phyloP scores from a whole-genome alignment of 2,329 filamentous ascomycete genomes.

The Cytospora piceae region DNA sequence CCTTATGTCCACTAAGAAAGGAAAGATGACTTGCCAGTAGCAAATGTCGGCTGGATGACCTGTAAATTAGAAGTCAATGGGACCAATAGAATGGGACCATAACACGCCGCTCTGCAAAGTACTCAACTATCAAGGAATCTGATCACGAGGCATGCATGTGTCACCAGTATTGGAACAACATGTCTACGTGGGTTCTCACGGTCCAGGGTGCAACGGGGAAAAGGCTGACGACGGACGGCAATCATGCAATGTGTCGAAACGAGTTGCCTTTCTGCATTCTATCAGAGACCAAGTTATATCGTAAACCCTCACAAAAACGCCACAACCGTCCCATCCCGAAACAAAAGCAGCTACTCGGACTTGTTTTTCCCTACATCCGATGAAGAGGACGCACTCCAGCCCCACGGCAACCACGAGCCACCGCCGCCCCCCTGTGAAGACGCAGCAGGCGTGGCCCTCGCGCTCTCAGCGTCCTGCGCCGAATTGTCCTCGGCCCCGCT shows the following conservation, averaged over 20 bases:
- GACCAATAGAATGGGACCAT: constrained; percentile 8
- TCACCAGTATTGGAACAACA: neutral
- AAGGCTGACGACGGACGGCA: neutral
- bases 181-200: neutral
- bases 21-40: neutral
- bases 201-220: neutral
- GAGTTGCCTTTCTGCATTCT: constrained; percentile 16
- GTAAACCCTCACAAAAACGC: neutral
- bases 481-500: constrained; percentile 61
- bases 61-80: constrained; percentile 5
- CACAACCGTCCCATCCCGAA: neutral
- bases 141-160: neutral
- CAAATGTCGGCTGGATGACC: neutral
- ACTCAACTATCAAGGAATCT: neutral
- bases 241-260: neutral
- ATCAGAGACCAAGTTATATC: constrained; percentile 15
- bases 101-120: constrained; percentile 11
- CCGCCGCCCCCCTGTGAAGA: constrained; percentile 30
- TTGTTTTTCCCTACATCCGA: constrained; percentile 38
- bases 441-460: constrained; percentile 37
- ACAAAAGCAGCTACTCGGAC: constrained; percentile 23
- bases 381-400: constrained; percentile 42
- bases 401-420: constrained; percentile 53
- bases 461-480: constrained; percentile 37
- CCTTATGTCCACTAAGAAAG: neutral